These are phyloP conservation scores for Magnaporthiopsis rhizophila DNA, from an alignment of 2,329 filamentous ascomycete species.

Conservation along the genomic window DNA sequence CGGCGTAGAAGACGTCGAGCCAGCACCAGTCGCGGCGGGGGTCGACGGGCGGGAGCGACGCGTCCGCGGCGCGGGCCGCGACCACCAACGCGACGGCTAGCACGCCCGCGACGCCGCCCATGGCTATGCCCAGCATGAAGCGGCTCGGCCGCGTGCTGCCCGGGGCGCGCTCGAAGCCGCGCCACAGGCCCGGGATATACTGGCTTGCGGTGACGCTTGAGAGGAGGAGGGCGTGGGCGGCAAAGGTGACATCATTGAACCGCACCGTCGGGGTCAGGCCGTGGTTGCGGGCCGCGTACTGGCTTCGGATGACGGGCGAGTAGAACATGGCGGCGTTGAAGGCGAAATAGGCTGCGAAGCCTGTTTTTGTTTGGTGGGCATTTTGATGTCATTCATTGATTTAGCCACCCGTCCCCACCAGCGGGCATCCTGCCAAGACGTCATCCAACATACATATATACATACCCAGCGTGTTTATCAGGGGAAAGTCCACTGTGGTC, in stretches of 20 bases:
- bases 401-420: neutral
- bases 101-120: slow-evolving; percentile 58
- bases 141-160: slow-evolving; percentile 48
- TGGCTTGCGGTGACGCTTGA: slow-evolving; percentile 70
- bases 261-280: slow-evolving; percentile 75
- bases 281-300: slow-evolving; percentile 76
- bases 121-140: slow-evolving; percentile 60
- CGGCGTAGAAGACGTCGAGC: slow-evolving; percentile 56
- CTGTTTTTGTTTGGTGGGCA: slow-evolving; percentile 23
- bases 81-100: slow-evolving; percentile 40
- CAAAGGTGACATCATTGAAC: slow-evolving; percentile 86
- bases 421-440: neutral
- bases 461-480: slow-evolving; percentile 57
- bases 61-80: slow-evolving; percentile 26
- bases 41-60: slow-evolving; percentile 24
- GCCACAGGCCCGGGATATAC: slow-evolving; percentile 63
- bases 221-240: slow-evolving; percentile 68
- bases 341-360: slow-evolving; percentile 67
- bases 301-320: slow-evolving; percentile 65
- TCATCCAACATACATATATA: neutral
- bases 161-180: slow-evolving; percentile 49
- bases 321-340: slow-evolving; percentile 72
- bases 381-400: neutral
- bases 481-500: slow-evolving; percentile 80
- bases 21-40: slow-evolving; percentile 47